Evolutionary conservation across 1,139 yeast species (phyloP).

Genomic region (Saccharomyces uvarum): DNA sequence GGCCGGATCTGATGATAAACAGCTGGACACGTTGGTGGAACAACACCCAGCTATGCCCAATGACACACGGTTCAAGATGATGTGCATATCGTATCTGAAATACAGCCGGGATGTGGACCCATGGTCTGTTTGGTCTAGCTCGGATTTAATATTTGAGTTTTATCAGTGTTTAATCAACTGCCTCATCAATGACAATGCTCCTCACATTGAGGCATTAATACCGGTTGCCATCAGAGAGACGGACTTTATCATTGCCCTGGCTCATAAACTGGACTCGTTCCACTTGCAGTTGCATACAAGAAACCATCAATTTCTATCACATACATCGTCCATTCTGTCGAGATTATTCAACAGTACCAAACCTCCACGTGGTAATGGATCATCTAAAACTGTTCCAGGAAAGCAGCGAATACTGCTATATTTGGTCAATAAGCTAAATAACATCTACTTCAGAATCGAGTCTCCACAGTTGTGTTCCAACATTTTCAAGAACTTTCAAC

Average conservation of each 20-base stretch:
- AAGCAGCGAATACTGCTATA: conserved; percentile 27
- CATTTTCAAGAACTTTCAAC: conserved; percentile 30
- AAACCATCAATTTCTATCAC: conserved; percentile 25
- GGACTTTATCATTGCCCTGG: conserved; percentile 24
- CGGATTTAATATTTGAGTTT: conserved; percentile 26
- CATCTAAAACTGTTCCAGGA: conserved; percentile 13
- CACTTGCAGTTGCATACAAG: conserved; percentile 18
- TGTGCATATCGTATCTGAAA: conserved; percentile 23
- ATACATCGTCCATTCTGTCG: conserved; percentile 27
- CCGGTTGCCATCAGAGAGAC: conserved; percentile 19
- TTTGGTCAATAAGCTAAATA: conserved; percentile 28
- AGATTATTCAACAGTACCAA: conserved; percentile 31
- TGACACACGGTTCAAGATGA: conserved; percentile 21
- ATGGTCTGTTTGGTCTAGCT: conserved; percentile 29
- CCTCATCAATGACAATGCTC: conserved; percentile 26
- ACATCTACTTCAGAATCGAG: conserved; percentile 27
- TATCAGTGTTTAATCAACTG: conserved; percentile 28
- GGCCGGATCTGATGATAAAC: conserved; percentile 12
- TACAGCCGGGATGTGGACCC: conserved; percentile 29
- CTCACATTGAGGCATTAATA: conserved; percentile 22
- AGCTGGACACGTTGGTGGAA: conserved; percentile 20
- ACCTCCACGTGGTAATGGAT: conserved; percentile 15
- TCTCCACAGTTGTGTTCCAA: conserved; percentile 32
- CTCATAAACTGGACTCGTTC: conserved; percentile 21
- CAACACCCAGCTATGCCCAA: conserved; percentile 3